phyloP scores from a whole-genome alignment of 129 eudicot species.

The Ambrosia artemisiifolia region DNA sequence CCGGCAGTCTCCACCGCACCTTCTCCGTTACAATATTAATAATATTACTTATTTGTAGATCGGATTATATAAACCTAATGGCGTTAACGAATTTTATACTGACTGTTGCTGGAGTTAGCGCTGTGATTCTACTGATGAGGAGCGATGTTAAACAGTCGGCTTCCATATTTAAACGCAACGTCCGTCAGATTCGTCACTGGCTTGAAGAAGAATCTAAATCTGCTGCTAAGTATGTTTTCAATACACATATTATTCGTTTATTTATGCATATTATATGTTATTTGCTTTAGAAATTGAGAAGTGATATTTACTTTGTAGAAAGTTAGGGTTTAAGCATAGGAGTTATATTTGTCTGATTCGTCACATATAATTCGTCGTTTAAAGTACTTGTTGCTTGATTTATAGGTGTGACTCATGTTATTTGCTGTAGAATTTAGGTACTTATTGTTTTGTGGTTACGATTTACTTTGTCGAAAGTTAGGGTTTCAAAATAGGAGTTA shows the following conservation, averaged over 20 bases:
- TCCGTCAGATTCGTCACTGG: slow-evolving; percentile 84
- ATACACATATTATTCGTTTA: not conserved
- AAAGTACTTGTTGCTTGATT: no score
- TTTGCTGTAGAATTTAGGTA: no score
- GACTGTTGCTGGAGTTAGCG: slow-evolving; percentile 87
- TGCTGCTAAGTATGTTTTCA: slow-evolving; percentile 57
- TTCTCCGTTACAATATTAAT: not conserved
- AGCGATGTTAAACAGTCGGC: slow-evolving; percentile 78
- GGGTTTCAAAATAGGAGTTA: slow-evolving; percentile 15
- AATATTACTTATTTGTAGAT: not conserved
- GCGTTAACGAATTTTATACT: slow-evolving; percentile 70
- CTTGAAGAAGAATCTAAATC: slow-evolving; percentile 78
- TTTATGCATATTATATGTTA: no score
- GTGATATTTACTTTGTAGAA: no score
- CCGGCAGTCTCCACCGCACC: slow-evolving; percentile 3
- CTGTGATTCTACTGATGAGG: slow-evolving; percentile 67
- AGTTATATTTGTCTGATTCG: not conserved
- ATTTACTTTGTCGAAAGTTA: not conserved
- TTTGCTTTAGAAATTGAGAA: slow-evolving; percentile 23
- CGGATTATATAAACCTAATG: slow-evolving; percentile 29
- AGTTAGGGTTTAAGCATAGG: slow-evolving; percentile 31
- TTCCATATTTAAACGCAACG: slow-evolving; percentile 64
- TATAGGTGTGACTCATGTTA: not conserved
- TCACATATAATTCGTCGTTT: no score
- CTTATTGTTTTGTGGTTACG: slow-evolving; percentile 54